Conservation (phyloP, 371 early-diverging fungal genomes). For the Catenaria anguillulae region DNA sequence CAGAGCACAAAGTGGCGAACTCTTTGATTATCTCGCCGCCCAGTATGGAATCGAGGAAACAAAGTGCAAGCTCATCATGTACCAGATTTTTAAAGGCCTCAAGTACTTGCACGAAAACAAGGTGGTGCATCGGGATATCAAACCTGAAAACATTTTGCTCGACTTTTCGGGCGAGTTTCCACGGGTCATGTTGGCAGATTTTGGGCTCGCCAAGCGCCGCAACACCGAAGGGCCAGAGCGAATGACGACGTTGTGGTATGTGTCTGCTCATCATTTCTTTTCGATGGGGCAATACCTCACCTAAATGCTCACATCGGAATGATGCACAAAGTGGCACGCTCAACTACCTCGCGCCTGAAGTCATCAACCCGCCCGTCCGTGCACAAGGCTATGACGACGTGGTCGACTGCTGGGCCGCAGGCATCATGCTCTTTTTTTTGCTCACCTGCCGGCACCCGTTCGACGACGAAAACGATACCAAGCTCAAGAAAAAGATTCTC, state of each 20-base stretch:
- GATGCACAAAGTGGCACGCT: neutral
- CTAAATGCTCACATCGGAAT: too few relatives aligned
- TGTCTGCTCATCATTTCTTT: neutral
- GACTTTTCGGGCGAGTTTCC: constrained; percentile 21
- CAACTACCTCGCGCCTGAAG: constrained; percentile 6
- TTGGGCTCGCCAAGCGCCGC: constrained; percentile 37
- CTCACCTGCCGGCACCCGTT: neutral
- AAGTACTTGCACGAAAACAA: constrained; percentile 33
- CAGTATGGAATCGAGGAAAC: constrained; percentile 26
- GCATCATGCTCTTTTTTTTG: constrained; percentile 28
- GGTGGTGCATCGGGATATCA: constrained; percentile 37
- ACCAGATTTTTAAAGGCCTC: constrained; percentile 32
- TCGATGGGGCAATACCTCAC: too few relatives aligned
- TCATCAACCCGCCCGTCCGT: neutral
- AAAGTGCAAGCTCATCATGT: constrained; percentile 32
- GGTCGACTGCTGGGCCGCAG: constrained; percentile 46
- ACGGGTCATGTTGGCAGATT: constrained; percentile 35
- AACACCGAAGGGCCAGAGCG: neutral
- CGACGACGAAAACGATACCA: neutral
- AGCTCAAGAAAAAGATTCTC: neutral
- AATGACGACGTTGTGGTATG: neutral
- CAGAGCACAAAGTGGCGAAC: constrained; percentile 34
- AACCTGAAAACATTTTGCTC: constrained; percentile 43
- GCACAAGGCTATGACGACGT: constrained; percentile 26
- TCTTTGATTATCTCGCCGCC: constrained; percentile 31